Evolutionary conservation across 371 early-diverging fungal genomes (phyloP), one percentile per base, ranked within the genome.

Genomic region (Mortierella sp.): DNA sequence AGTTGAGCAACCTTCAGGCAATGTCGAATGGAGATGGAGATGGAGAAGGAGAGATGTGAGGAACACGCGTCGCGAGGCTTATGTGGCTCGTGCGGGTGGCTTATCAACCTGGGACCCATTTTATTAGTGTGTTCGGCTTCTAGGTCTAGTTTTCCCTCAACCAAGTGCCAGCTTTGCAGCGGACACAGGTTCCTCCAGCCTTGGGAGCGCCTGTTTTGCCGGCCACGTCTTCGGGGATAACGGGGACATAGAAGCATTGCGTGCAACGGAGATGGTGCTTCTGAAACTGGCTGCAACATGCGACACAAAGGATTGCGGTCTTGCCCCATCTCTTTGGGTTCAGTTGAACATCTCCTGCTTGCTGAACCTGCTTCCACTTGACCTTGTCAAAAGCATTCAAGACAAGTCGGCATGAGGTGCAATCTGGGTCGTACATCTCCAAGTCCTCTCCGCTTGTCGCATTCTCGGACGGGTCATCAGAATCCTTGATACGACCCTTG

Each of bases 121-220:
- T n/a, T n/a, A n/a, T n/a, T 43, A n/a, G 40, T 34, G 34, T 34
- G 10, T 34, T 7, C 34, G 34, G 4, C 10, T 34, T 34, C 34
- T 34, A 10, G 7, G 10, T 34, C 34, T 34, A 34, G 34, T 50
- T 27, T 53, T 44, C 77, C 29, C 39, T 31, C 21, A 69, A 45
- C 77, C 77, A 76, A 24, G 77, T 76, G 21, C 77, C 77, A 19
- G 69, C 60, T 46, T 57, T 64, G 56, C 77, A 76, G 3, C 77
- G 61, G 31, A 37, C 48, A 28, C 77, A 76, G 5, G 54, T 60
- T 40, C 61, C 68, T 1, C 68, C 68, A 34, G 68, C 52, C 43
- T 61, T 68, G 7, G 52, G 62, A 17, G 22, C 24, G 7, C 47
- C 54, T 29, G 51, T 46, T 22, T 40, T 8, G 14, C 24, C 22